Evolutionary conservation across 805 yeast genomes (phyloP), one percentile per base, ranked within the genome.

Genomic region (Kuraishia capsulata): DNA sequence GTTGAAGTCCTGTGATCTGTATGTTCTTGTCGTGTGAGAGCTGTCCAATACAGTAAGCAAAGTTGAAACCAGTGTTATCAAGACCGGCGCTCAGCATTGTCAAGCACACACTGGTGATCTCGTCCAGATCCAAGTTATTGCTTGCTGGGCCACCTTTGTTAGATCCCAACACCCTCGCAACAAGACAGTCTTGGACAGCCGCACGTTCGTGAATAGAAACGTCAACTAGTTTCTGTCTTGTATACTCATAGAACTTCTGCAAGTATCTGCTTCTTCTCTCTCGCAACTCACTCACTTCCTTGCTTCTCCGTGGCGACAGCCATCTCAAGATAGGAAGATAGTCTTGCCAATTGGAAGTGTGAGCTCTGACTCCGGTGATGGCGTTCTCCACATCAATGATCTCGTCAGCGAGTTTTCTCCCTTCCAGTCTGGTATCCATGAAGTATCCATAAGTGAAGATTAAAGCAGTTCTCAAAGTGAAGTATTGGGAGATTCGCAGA

Each of bases 51-150:
- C 79, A 64, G 43, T 80, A 76, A 43, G 72, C 71, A 36, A 81
- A 61, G 35, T 75, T 80, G 24, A 81, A 62, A 0, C 87, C 79
- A 1, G 80, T 72, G 44, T 83, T 82, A 51, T 82, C 90, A 19
- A 82, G 58, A 0, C 92, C 92, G 6, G 89, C 92, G 46, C 87
- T 78, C 0, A 82, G 79, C 81, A 81, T 75, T 0, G 89, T 78
- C 30, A 82, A 59, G 50, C 89, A 81, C 4, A 79, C 66, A 33
- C 84, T 73, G 33, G 64, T 62, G 36, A 76, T 51, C 48, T 80
- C 85, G 6, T 55, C 54, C 2, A 44, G 49, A 6, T 57, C 55
- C 10, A 67, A 42, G 20, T 41, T 51, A 3, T 32, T 14, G 3
- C 43, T 36, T 4, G 46, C 20, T 5, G 10, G 31, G 10, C 17